These are phyloP conservation scores for Davidsoniella eucalypti DNA, from an alignment of 2,329 filamentous ascomycete species.

Conservation along the genomic window DNA sequence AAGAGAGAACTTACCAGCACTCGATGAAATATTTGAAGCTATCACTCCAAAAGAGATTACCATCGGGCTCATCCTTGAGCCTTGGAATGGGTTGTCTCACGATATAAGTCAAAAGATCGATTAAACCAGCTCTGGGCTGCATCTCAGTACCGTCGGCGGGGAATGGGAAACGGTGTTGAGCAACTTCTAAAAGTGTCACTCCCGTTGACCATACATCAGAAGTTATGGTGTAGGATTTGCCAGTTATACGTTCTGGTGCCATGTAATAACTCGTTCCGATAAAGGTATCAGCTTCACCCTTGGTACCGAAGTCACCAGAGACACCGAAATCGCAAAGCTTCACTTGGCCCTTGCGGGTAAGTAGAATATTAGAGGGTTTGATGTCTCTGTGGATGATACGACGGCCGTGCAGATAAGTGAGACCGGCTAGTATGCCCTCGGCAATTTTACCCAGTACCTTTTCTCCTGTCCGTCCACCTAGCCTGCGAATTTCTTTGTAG, in stretches of 20 bases:
- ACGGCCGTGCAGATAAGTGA: conserved; percentile 87
- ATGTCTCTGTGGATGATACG: conserved; percentile 99
- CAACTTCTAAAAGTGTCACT: conserved; percentile 96
- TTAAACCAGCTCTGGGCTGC: conserved; percentile 81
- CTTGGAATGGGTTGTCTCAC: conserved; percentile 90
- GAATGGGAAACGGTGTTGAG: conserved; percentile 96
- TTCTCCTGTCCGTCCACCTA: conserved; percentile 86
- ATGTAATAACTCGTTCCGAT: conserved; percentile 99
- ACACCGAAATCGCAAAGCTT: conserved; percentile 98
- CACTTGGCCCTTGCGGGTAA: conserved; percentile 82
- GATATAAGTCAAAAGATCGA: conserved; percentile 93
- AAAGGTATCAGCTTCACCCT: conserved; percentile 96
- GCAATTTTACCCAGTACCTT: conserved; percentile 95
- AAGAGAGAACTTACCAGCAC: conserved; percentile 61
- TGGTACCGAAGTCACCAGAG: conserved; percentile 93
- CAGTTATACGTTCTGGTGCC: conserved; percentile 95
- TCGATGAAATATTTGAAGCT: conserved; percentile 99
- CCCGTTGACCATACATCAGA: conserved; percentile 97
- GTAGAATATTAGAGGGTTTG: conserved; percentile 91
- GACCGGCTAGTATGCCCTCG: conserved; percentile 79
- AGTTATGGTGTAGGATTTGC: conserved; percentile 95
- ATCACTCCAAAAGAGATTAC: conserved; percentile 83
- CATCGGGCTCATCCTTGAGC: conserved; percentile 83
- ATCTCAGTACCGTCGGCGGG: conserved; percentile 91
- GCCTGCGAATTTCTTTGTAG: conserved; percentile 91